phyloP scores from a whole-genome alignment of 192 early-diverging fungal genomes.

The Coemansia guatemalensis region DNA sequence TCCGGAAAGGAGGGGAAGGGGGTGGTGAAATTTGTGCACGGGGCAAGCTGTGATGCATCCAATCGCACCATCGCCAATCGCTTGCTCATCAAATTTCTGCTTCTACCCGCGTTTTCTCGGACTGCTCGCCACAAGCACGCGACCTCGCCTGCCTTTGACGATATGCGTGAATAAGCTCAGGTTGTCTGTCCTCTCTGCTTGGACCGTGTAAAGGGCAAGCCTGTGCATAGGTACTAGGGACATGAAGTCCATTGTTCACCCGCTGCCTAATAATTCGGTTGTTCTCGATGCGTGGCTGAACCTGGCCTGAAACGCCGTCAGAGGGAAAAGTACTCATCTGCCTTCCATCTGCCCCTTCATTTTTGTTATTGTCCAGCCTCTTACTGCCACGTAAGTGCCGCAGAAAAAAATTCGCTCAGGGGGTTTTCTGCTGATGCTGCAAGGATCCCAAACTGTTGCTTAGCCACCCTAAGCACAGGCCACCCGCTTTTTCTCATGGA shows the following conservation, averaged over 20 bases:
- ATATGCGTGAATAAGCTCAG: not conserved
- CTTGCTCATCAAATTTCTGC: not conserved
- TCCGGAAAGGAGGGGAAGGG: not conserved
- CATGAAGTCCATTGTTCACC: not conserved
- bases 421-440: not conserved
- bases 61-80: not conserved
- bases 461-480: not conserved
- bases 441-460: not conserved
- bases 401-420: not conserved
- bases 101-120: not conserved
- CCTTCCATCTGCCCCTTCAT: constrained; percentile 2
- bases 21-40: constrained; percentile 2
- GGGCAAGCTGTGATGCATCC: not conserved
- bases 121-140: not conserved
- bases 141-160: not conserved
- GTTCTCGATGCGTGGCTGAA: not conserved
- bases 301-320: constrained; percentile 9
- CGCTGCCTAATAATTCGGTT: not conserved
- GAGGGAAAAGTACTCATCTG: constrained; percentile 5
- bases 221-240: not conserved
- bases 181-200: not conserved
- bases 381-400: constrained; percentile 8
- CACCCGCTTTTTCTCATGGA: not conserved
- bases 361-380: not conserved
- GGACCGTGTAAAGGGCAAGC: not conserved